phyloP scores from a whole-genome alignment of 805 yeast species.

The Candida loeiensis region DNA sequence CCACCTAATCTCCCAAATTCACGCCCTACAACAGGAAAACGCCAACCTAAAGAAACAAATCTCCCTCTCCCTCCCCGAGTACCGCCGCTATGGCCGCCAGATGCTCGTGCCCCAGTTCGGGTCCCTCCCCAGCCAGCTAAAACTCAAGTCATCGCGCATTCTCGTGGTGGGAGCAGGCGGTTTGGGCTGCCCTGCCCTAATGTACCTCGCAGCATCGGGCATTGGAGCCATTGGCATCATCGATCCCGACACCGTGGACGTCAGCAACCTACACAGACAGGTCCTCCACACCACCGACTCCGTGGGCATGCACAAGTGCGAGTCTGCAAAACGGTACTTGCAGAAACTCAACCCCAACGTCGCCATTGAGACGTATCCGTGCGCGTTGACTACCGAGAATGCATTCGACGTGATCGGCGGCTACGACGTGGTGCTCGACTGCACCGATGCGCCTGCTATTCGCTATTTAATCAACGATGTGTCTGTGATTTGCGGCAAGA shows the following conservation, averaged over 20 bases:
- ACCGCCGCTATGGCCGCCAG: conserved; percentile 85
- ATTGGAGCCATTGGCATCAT: conserved; percentile 81
- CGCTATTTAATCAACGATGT: conserved; percentile 86
- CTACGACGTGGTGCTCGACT: conserved; percentile 82
- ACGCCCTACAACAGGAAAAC: conserved; percentile 20
- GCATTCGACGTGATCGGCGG: conserved; percentile 57
- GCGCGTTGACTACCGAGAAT: conserved; percentile 50
- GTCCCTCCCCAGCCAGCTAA: conserved; percentile 46
- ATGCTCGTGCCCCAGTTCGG: conserved; percentile 88
- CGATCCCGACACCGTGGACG: conserved; percentile 82
- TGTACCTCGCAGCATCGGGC: conserved; percentile 86
- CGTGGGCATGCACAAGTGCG: conserved; percentile 72
- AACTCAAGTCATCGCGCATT: conserved; percentile 54
- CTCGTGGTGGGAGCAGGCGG: conserved; percentile 97
- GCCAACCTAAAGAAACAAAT: conserved; percentile 7
- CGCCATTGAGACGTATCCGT: conserved; percentile 47
- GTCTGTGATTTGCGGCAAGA: conserved; percentile 61
- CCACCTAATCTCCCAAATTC: conserved; percentile 18
- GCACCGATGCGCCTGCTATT: conserved; percentile 90
- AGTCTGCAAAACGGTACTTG: conserved; percentile 64
- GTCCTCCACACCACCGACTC: conserved; percentile 66
- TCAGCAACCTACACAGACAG: conserved; percentile 86
- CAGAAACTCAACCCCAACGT: conserved; percentile 66
- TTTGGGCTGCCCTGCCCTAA: conserved; percentile 85
- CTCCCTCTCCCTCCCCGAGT: too few relatives aligned